Conservation (phyloP, 352 stramenopile species). For the Globisporangium ultimum region DNA sequence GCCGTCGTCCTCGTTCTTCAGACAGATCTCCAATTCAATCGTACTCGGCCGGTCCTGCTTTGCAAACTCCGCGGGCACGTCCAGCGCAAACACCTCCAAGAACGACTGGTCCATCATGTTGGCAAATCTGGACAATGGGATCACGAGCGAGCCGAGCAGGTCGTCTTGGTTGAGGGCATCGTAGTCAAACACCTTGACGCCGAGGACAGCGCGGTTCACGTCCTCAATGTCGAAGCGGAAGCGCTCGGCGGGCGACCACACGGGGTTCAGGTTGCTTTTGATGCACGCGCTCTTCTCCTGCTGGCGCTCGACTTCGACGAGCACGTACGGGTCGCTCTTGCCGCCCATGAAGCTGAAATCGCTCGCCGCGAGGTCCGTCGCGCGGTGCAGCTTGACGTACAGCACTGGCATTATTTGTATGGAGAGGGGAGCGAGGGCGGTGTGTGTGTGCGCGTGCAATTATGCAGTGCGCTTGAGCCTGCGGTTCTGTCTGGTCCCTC, state of each 20-base stretch:
- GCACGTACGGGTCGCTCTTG: conserved; percentile 78
- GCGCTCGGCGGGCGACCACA: conserved; percentile 53
- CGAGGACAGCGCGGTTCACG: conserved; percentile 35
- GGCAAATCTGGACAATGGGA: conserved; percentile 49
- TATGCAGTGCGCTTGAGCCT: too few species aligned
- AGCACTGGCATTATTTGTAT: conserved; percentile 39
- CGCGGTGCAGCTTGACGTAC: conserved; percentile 41
- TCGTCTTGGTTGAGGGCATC: conserved; percentile 64
- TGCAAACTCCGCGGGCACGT: conserved; percentile 36
- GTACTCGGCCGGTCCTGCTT: conserved; percentile 43
- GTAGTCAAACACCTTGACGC: conserved; percentile 62
- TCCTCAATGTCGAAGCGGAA: conserved; percentile 60
- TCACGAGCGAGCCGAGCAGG: conserved; percentile 48
- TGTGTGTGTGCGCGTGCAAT: too few species aligned
- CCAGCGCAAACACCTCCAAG: conserved; percentile 48
- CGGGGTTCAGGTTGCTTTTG: conserved; percentile 62
- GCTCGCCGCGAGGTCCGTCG: conserved; percentile 50
- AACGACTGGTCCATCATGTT: conserved; percentile 37
- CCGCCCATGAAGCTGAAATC: conserved; percentile 53
- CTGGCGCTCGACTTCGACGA: conserved; percentile 44
- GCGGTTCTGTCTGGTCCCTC: too few species aligned
- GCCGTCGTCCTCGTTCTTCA: conserved; percentile 33
- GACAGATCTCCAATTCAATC: conserved; percentile 53
- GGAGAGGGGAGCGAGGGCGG: background rate
- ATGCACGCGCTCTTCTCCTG: conserved; percentile 57